phyloP scores from a whole-genome alignment of 2,329 filamentous ascomycete species.

The Colletotrichum agaves region DNA sequence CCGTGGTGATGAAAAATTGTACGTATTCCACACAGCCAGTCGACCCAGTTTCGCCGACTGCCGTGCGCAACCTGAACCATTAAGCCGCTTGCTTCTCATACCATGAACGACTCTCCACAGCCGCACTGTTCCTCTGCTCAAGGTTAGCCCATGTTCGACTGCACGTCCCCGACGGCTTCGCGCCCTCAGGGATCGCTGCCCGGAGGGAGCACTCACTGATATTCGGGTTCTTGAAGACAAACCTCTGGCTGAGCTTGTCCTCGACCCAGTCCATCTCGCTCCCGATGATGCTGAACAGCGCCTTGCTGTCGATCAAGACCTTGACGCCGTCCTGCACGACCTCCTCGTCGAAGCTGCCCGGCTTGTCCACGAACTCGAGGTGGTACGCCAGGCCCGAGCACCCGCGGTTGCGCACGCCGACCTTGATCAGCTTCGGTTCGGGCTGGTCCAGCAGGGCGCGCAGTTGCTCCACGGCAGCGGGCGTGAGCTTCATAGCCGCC shows the following conservation, averaged over 20 bases:
- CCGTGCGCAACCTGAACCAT: background rate
- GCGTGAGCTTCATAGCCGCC: conserved; percentile 88
- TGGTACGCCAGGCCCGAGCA: conserved; percentile 95
- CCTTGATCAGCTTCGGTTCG: conserved; percentile 90
- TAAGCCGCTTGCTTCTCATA: conserved; percentile 51
- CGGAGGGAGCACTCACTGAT: conserved; percentile 77
- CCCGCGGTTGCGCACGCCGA: conserved; percentile 92
- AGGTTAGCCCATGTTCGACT: conserved; percentile 44
- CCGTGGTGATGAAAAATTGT: background rate
- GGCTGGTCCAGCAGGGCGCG: conserved; percentile 82
- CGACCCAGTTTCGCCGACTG: background rate
- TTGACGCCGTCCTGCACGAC: conserved; percentile 97
- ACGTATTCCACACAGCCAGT: background rate
- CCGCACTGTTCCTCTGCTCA: conserved; percentile 89
- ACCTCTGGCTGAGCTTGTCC: conserved; percentile 91
- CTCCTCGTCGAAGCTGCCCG: conserved; percentile 86
- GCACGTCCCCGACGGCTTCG: no score
- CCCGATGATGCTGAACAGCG: conserved; percentile 96
- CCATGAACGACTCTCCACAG: conserved; percentile 96
- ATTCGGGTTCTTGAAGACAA: conserved; percentile 96
- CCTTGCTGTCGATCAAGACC: conserved; percentile 96
- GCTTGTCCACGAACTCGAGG: conserved; percentile 93
- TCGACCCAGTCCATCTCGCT: conserved; percentile 99
- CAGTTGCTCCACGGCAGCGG: conserved; percentile 82
- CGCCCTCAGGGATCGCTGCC: background rate